These are phyloP conservation scores for Vicia sativa DNA, from an alignment of 306 rosid genomes.

Conservation along the genomic window DNA sequence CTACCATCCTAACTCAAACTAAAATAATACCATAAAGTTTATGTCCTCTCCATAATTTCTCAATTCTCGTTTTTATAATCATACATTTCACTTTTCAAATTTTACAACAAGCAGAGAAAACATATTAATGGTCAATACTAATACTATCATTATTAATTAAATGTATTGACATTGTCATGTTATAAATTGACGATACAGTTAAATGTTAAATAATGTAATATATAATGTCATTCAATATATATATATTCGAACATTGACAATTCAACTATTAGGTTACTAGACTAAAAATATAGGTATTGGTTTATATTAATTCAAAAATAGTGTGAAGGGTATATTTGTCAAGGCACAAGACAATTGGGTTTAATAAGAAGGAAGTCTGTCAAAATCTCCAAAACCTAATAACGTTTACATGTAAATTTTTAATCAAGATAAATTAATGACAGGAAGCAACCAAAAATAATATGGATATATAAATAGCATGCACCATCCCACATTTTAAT, in stretches of 20 bases:
- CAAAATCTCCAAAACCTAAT: slow-evolving; percentile 42
- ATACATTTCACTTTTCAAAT: slow-evolving; percentile 3
- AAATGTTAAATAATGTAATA: too few relatives aligned
- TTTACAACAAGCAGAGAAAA: background rate
- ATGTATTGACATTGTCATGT: too few relatives aligned
- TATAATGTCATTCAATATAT: too few relatives aligned
- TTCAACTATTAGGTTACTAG: too few relatives aligned
- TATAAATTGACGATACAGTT: too few relatives aligned
- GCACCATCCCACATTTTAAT: slow-evolving; percentile 40
- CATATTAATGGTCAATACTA: too few relatives aligned
- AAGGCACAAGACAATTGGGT: slow-evolving; percentile 24
- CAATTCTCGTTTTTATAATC: background rate
- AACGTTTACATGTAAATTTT: slow-evolving; percentile 34
- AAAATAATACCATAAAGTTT: background rate
- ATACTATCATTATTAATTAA: too few relatives aligned
- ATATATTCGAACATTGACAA: too few relatives aligned
- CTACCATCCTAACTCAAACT: slow-evolving; percentile 10
- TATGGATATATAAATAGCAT: slow-evolving; percentile 50
- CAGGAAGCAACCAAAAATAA: slow-evolving; percentile 44
- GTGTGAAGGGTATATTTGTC: slow-evolving; percentile 42
- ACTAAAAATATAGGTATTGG: too few relatives aligned
- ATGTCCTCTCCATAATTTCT: slow-evolving; percentile 21
- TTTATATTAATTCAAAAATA: background rate
- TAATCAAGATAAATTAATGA: slow-evolving; percentile 38
- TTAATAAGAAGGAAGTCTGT: slow-evolving; percentile 45